Percentiles rank a stretch among this genome's conserved stretches.
phyloP scores from a whole-genome alignment of 164 flowering plant genomes.

The Vitis rupestris region DNA sequence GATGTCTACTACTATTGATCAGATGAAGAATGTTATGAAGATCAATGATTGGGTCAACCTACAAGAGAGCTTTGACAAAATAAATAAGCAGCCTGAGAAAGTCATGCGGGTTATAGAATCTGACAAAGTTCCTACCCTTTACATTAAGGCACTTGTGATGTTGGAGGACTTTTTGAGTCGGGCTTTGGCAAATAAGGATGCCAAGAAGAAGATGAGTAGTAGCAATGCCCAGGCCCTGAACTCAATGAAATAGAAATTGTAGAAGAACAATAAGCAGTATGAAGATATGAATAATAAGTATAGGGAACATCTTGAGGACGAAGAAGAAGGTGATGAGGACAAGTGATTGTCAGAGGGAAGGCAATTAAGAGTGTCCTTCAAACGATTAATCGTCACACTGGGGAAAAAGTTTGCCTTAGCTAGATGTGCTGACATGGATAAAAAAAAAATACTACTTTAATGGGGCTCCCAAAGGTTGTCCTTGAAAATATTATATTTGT shows the following conservation, averaged over 20 bases:
- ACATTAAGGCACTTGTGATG: too few relatives aligned
- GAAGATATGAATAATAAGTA: slow-evolving; percentile 69
- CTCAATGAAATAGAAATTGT: slow-evolving; percentile 88
- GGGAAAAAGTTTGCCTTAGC: too few relatives aligned
- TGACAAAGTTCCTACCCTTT: too few relatives aligned
- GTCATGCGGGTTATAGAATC: slow-evolving; percentile 82
- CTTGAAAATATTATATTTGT: too few relatives aligned
- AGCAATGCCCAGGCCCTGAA: slow-evolving; percentile 86
- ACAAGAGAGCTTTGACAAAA: slow-evolving; percentile 60
- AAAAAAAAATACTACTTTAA: too few relatives aligned
- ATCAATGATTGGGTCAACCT: slow-evolving; percentile 40
- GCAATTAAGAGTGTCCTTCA: too few relatives aligned
- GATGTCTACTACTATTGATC: too few relatives aligned
- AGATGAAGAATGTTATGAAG: too few relatives aligned
- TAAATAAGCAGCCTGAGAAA: slow-evolving; percentile 89
- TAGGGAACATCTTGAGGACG: slow-evolving; percentile 74
- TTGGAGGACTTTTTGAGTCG: slow-evolving; percentile 26
- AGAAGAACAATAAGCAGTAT: slow-evolving; percentile 85
- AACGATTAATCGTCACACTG: too few relatives aligned
- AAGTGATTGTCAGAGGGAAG: not conserved
- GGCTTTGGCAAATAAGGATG: too few relatives aligned
- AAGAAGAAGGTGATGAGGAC: slow-evolving; percentile 43
- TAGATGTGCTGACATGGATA: too few relatives aligned
- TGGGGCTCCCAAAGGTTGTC: too few relatives aligned
- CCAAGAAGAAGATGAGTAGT: slow-evolving; percentile 7